Evolutionary conservation across 1,139 yeast genomes (phyloP), one percentile per base, ranked within the genome.

Genomic region (Kurtzmaniella quercitrusa): DNA sequence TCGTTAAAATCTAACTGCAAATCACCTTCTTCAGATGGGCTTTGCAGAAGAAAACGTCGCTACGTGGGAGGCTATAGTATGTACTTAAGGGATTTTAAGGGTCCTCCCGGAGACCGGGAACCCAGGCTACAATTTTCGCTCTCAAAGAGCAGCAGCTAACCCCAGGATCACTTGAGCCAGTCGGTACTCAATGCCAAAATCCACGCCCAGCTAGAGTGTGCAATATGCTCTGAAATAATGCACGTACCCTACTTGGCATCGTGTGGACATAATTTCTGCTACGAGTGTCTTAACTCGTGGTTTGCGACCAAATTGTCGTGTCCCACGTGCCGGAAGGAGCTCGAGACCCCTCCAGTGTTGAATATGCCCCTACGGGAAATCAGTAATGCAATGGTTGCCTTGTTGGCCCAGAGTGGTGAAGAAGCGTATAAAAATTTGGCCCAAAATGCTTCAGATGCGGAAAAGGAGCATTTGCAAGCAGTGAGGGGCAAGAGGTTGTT

Each of bases 251-350:
- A 70, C 43, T 55, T 68, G 16, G 56, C 68, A 8, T 59, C 64
- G 24, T 73, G 78, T 53, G 78, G 77, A 16, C 77, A 72, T 49
- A 63, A 73, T 2, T 70, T 70, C 49, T 72, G 77, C 55, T 72
- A 70, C 51, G 69, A 65, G 45, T 81, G 86, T 51, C 59, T 79
- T 23, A 56, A 60, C 19, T 63, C 68, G 16, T 80, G 85, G 85
- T 68, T 80, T 47, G 63, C 63, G 21, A 70, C 65, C 44, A 70
- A 69, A 45, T 59, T 65, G 44, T 68, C 77, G 39, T 81, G 86
- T 54, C 86, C 86, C 8, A 63, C 75, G 1, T 81, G 86, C 55
- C 66, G 85, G 8, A 64, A 64, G 25, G 66, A 60, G 3, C 58
- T 79, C 33, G 63, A 55, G 16, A 57, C 60, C 8, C 63, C 66